Percentiles rank a stretch among this genome's conserved stretches.
Evolutionary conservation across 768 basidiomycete species (phyloP).

Genomic region (Leccinum longicurvipes): DNA sequence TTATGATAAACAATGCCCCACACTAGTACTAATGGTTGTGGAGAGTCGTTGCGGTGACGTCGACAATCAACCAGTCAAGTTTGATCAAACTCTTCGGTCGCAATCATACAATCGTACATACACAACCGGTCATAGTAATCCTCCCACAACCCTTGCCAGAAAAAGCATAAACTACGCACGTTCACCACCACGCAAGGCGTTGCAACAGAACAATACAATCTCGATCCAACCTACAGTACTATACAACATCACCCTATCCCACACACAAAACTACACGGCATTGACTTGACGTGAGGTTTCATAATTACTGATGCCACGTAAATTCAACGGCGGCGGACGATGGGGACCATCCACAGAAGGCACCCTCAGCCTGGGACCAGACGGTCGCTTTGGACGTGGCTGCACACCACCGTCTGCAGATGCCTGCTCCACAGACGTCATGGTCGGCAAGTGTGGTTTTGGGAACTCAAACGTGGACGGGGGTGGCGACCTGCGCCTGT

Average conservation of each 20-base stretch:
- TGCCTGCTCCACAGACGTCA: conserved; percentile 7
- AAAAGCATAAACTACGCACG: background rate
- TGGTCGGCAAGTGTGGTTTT: background rate
- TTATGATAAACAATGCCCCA: background rate
- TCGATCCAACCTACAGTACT: background rate
- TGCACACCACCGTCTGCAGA: conserved; percentile 3
- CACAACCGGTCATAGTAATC: conserved; percentile 1
- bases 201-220: conserved; percentile 11
- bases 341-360: conserved; percentile 21
- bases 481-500: conserved; percentile 12
- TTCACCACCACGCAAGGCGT: conserved; percentile 10
- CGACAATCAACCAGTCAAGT: background rate
- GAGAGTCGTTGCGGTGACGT: background rate
- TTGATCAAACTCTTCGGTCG: background rate
- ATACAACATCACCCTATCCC: background rate
- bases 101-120: background rate
- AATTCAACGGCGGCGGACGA: conserved; percentile 18
- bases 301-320: conserved; percentile 14
- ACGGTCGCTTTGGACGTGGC: conserved; percentile 31
- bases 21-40: background rate
- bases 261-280: background rate
- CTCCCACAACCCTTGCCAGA: conserved; percentile 19
- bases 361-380: conserved; percentile 27
- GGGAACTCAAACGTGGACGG: conserved; percentile 27
- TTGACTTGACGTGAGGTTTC: background rate